Evolutionary conservation across 2,329 filamentous ascomycete species (phyloP), one percentile per base, ranked within the genome.

Genomic region (Pseudocercospora fijiensis): DNA sequence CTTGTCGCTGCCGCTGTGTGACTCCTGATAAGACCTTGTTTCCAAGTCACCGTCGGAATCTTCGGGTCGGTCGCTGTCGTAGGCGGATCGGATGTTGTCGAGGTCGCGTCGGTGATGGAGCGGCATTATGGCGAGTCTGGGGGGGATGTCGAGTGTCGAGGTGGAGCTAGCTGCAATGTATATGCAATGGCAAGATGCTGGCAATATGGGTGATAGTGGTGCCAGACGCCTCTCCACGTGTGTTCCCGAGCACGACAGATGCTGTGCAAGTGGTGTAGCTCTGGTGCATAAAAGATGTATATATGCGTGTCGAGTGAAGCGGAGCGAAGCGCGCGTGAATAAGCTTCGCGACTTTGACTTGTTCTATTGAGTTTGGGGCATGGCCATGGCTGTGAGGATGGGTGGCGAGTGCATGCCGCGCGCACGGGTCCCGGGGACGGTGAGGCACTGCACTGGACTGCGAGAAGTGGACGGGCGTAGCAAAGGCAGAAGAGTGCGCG

Each of bases 81-180:
- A 75, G 22, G 71, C 72, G 53, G 62, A 66, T 45, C 73, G 69
- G 58, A 75, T 74, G 67, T 75, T 64, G 37, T 69, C 65, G 56
- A 73, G 56, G 57, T 74, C 66, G 51, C 62, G 68, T 53, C 70
- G 71, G 57, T 74, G 73, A 64, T 73, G 73, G 51, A 74, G 72
- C 22, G 64, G 61, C 68, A 70, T 70, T 57, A n/a, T 51, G 57
- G 52, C 55, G 62, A 52, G 51, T 58, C 28, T 41, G 18, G 43
- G 52, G 27, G 57, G n/a, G n/a, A n/a, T n/a, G n/a, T n/a, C n/a
- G n/a, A n/a, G 20, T 56, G 28, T 28, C 26, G 58, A 47, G 47
- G 47, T 58, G 56, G 56, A 61, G 49, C 51, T 49, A 57, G 61
- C 57, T 57, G 52, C 45, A 43, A 53, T 58, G 22, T 49, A 63